Percentiles rank a stretch among this genome's conserved stretches.
These are phyloP conservation scores for Neospora caninum DNA, from an alignment of 169 alveolate species.

Conservation along the genomic window DNA sequence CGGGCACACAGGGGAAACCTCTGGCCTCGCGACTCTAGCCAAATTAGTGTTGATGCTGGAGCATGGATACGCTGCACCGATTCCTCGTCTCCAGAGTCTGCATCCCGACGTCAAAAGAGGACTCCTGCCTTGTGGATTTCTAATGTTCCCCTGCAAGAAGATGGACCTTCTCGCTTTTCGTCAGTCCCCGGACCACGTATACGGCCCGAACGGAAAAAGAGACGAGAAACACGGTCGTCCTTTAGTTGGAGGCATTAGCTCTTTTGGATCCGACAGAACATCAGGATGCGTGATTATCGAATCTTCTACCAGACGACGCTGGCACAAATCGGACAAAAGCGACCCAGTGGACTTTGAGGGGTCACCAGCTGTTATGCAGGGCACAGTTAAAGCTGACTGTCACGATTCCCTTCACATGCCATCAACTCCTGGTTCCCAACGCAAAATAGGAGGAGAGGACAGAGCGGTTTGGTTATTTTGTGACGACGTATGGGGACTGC, in stretches of 20 bases:
- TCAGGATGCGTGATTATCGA: not conserved
- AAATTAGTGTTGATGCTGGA: not conserved
- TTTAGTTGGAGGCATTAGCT: not conserved
- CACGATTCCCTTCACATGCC: not conserved
- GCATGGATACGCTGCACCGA: not conserved
- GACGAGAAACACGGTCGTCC: not conserved
- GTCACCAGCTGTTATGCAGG: not conserved
- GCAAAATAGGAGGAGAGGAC: not conserved
- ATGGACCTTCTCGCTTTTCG: not conserved
- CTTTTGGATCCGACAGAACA: not conserved
- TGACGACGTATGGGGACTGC: constrained; percentile 6
- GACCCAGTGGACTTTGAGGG: not conserved
- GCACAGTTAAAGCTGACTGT: no score
- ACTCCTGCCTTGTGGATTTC: not conserved
- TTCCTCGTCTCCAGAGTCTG: not conserved
- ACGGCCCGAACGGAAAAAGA: not conserved
- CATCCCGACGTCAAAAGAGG: not conserved
- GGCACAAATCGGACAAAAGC: not conserved
- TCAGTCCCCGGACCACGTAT: not conserved
- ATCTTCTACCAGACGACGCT: not conserved
- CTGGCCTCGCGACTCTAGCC: constrained; percentile 4
- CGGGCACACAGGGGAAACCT: not conserved
- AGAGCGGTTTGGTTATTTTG: not conserved
- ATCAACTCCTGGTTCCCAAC: not conserved
- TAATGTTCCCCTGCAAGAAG: not conserved